Base-by-base conservation (phyloP, 1,139 yeast genomes). In the Pichia sp. region DNA sequence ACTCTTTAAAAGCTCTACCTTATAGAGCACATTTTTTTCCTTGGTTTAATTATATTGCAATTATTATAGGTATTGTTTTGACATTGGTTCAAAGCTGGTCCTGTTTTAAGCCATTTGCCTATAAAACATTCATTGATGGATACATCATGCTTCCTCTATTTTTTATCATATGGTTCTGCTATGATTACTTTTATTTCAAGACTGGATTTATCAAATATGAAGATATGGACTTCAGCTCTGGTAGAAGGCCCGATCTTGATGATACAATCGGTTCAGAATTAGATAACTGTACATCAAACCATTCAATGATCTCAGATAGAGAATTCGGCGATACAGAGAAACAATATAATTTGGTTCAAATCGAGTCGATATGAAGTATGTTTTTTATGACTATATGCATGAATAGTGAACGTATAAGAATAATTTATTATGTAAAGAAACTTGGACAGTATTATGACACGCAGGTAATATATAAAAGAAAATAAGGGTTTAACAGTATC, bases 71-170 rank as follows among this genome's bases (percentile, higher is more conserved):
- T 54, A 51, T 69, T 2, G 71, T 81, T 48, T 66, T 81, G 51
- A 81, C 77, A 2, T 60, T 81, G 29, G 75, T 81, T 34, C 87
- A 81, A 60, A 85, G 87, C 3, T 81, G 87, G 86, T 67, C 82
- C 1, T 68, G 72, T 39, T 74, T 81, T 53, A 68, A 69, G 45
- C 87, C 88, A 0, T 81, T 79, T 54, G 68, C 69, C 45, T 81
- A 77, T 5, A 78, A 72, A 32, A 67, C 70, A 49, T 81, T 79
- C 60, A 80, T 81, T 37, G 87, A 80, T 58, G 77, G 81, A 4
- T 81, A 82, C 56, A 72, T 81, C 47, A 63, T 81, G 52, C 59
- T 81, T 31, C 86, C 87, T 4, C 65, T 80, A 38, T 79, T 77
- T 49, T 64, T 68, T 36, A 54, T 79, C 5, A 48, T 72, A 35